Evolutionary conservation across 352 stramenopile species (phyloP).

Genomic region (Phytopythium mirpurense): DNA sequence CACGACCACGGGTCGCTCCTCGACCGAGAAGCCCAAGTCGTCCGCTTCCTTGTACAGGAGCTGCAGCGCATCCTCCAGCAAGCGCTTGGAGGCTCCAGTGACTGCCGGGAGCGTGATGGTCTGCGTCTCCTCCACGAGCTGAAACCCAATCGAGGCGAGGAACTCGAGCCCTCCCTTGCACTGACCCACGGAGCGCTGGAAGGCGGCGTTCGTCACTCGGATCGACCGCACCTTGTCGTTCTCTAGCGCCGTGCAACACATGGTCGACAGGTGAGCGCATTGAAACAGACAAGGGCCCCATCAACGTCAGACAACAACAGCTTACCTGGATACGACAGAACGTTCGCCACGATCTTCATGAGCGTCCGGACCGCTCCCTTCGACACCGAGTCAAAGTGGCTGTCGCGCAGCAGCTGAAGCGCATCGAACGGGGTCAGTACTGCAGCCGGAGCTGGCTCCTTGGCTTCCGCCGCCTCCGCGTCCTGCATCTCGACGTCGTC

Average conservation of each 20-base stretch:
- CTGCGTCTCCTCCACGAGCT: conserved; percentile 37
- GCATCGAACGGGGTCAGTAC: conserved; percentile 49
- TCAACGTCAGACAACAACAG: not conserved
- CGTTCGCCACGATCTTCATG: conserved; percentile 85
- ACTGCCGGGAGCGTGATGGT: conserved; percentile 31
- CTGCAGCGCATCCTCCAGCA: conserved; percentile 46
- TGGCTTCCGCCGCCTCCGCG: conserved; percentile 2
- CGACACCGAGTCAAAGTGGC: conserved; percentile 72
- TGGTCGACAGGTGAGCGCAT: too few species aligned
- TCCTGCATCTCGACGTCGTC: conserved; percentile 58
- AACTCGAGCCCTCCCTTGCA: conserved; percentile 72
- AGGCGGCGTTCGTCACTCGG: conserved; percentile 66
- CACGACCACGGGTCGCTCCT: conserved; percentile 41
- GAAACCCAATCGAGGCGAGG: conserved; percentile 61
- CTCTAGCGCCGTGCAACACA: conserved; percentile 22
- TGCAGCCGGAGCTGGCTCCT: not conserved
- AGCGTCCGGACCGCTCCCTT: conserved; percentile 54
- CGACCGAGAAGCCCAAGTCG: conserved; percentile 54
- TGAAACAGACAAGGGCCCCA: not conserved
- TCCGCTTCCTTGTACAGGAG: conserved; percentile 73
- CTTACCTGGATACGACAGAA: conserved; percentile 75
- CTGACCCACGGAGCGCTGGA: conserved; percentile 61
- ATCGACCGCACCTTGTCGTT: conserved; percentile 84
- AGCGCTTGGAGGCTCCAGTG: conserved; percentile 13
- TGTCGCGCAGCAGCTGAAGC: conserved; percentile 67